Base-by-base conservation (phyloP, 176 grass and related monocot species). In the Musa troglodytarum region DNA sequence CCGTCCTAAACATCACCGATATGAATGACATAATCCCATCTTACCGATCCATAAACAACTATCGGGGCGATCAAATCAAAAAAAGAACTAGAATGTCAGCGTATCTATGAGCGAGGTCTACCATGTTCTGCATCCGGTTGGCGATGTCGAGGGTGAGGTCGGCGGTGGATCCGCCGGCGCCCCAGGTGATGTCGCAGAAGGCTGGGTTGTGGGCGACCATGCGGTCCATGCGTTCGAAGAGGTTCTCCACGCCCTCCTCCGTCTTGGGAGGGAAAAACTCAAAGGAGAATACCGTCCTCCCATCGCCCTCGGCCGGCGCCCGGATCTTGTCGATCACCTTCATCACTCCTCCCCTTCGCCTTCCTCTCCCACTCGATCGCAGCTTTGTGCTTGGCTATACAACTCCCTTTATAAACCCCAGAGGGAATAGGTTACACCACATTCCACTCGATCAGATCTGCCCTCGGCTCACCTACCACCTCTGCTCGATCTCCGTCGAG, bases 101-200 rank as follows among this genome's bases (percentile, higher is more conserved):
- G 26, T 65, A 26, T 28, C n/a, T 2, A 11, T 3, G 3, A 10
- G 5, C 10, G 20, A 26, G 21, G 3, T 72, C 12, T 84, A 96
- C 92, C 88, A 91, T 91, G 86, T 96, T 96, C 83, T 96, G 92
- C 92, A 96, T 96, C 11, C 88, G 88, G 61, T 88, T 88, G 61
- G 88, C 34, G 81, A 96, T 96, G 49, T 91, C 88, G 81, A 96
- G 92, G 74, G 92, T 96, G 73, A 91, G 73, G 21, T 96, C 92
- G 76, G 92, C 92, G 74, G 92, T 96, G 83, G 88, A 91, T n/a
- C 92, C 92, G 10, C 88, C 92, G 21, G 92, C 92, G 76, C 88
- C 92, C 92, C 92, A 96, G 76, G 92, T 96, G 86, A 96, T 96
- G 88, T 96, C 92, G 86, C 92, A 88, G 86, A 96, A 96, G 76